Conservation (phyloP, 805 yeast species). For the Starmera caribaea region DNA sequence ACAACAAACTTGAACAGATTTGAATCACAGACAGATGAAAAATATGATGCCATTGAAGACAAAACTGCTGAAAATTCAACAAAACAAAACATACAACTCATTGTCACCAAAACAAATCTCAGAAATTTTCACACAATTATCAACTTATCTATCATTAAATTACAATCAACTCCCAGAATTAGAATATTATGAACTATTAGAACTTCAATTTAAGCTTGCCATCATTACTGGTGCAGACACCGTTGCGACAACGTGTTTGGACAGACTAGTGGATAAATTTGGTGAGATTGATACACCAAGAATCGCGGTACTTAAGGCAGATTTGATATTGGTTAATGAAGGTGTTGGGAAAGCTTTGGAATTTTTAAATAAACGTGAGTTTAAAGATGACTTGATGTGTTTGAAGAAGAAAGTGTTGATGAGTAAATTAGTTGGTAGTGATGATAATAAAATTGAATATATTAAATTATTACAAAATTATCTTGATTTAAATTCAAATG, state of each 20-base stretch:
- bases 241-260: constrained; percentile 61
- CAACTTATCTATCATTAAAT: constrained; percentile 12
- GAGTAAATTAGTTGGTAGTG: constrained; percentile 2
- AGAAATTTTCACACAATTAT: constrained; percentile 29
- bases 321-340: constrained; percentile 47
- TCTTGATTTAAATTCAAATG: constrained; percentile 62
- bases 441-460: constrained; percentile 24
- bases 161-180: constrained; percentile 20
- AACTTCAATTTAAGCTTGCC: constrained; percentile 61
- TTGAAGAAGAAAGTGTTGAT: constrained; percentile 17
- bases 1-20: no score
- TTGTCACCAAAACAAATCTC: constrained; percentile 34
- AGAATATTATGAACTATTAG: constrained; percentile 50
- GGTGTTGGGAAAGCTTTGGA: constrained; percentile 26
- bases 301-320: constrained; percentile 42
- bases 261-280: constrained; percentile 59
- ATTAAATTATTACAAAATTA: constrained; percentile 44
- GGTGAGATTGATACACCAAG: constrained; percentile 47
- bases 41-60: constrained; percentile 25
- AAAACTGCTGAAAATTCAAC: constrained; percentile 39
- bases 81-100: constrained; percentile 39
- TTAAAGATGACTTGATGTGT: constrained; percentile 11
- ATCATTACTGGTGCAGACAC: constrained; percentile 53
- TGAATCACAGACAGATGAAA: no score
- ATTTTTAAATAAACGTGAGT: constrained; percentile 23